A percentile compares a stretch with the other conserved stretches of the same genome.
Evolutionary conservation across 2,329 filamentous ascomycete species (phyloP).

Genomic region (Fusarium miscanthi): DNA sequence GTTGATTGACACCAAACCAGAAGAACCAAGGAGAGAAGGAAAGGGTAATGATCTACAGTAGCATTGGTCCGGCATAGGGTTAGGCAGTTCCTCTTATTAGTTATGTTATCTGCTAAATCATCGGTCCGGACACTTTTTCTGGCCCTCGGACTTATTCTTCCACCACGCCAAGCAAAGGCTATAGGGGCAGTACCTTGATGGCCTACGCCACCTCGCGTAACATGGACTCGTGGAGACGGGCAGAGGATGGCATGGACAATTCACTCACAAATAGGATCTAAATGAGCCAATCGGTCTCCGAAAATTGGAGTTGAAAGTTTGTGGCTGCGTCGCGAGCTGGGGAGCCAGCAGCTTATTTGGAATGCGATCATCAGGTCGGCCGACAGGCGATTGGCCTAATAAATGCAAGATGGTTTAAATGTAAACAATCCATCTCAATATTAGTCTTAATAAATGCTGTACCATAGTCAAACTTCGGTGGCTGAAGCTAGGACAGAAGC

Average conservation of each 20-base stretch:
- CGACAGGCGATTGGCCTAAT: background rate
- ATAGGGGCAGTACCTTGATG: background rate
- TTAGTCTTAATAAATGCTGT: background rate
- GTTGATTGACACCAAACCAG: background rate
- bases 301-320: background rate
- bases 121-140: background rate
- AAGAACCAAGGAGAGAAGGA: background rate
- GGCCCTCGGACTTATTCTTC: background rate
- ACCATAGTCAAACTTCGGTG: background rate
- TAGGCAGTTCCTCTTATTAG: background rate
- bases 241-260: background rate
- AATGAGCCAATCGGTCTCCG: background rate
- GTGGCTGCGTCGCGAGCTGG: background rate
- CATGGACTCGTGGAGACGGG: background rate
- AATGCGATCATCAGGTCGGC: background rate
- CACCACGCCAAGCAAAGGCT: background rate
- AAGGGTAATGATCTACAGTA: background rate
- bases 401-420: background rate
- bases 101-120: background rate
- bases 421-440: background rate
- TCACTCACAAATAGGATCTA: background rate
- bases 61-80: background rate
- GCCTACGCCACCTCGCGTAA: background rate
- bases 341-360: background rate
- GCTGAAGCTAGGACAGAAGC: background rate